Base-by-base conservation (phyloP, 352 stramenopile genomes). In the Pythium apleroticum region DNA sequence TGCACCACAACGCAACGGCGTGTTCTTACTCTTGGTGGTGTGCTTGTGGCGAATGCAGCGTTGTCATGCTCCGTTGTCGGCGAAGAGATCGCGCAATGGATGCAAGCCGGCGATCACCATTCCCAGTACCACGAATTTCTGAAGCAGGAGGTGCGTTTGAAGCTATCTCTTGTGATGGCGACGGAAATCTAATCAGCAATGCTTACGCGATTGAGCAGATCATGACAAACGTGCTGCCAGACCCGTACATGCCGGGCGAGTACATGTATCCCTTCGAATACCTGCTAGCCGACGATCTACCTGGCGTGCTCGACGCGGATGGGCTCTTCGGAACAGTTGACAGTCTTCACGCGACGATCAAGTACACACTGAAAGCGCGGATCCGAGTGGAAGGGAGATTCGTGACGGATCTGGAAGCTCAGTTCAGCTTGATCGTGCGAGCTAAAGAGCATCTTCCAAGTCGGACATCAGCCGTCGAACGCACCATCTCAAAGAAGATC, bases 201-300 rank as follows among this genome's bases (percentile, higher is more conserved):
- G 9, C 11, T 10, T 25, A n/a, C 25, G 41, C 17, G 41, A 49
- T 10, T 49, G 41, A 49, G 59, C 53, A 87, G 73, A 75, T 90
- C 55, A 56, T 90, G 60, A 73, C 75, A 20, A 80, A 60, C 9
- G 55, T 72, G 27, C 52, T 92, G 30, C 74, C 81, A 19, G 77
- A 77, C 46, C 77, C 81, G 17, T 88, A 84, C 39, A 66, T 78
- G 17, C 72, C 80, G 78, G 84, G 84, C 14, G 72, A 89, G 63
- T 92, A 92, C 59, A 73, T 90, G 50, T 90, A 88, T 45, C 81
- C 84, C 5, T 79, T 92, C 67, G 68, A 76, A 33, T 90, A 87
- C 57, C 73, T 77, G n/a, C 59, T 92, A 8, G 76, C 80, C 5
- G 65, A 70, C 0, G 70, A 88, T 30, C 45, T 88, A 9, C 81